Conservation (phyloP, 2,329 filamentous ascomycete genomes). For the Kalaharituber pfeilii region DNA sequence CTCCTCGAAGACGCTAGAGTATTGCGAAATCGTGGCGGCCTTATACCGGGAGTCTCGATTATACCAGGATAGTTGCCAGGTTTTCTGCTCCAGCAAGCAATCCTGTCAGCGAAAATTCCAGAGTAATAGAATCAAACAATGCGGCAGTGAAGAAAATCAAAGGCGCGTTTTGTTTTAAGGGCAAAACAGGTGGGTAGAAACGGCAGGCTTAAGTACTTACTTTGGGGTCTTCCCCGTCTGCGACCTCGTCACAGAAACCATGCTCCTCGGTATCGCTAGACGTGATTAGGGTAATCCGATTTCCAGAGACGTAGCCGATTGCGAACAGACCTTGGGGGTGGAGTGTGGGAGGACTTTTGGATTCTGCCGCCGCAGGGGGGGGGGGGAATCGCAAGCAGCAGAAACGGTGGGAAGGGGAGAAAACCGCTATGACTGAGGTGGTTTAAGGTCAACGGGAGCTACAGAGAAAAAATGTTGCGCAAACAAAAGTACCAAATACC, state of each 20-base stretch:
- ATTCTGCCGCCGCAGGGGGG: too few species aligned
- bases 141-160: too few species aligned
- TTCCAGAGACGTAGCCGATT: too few species aligned
- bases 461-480: too few species aligned
- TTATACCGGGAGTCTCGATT: slow-evolving; percentile 35
- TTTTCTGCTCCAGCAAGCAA: slow-evolving; percentile 30
- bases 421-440: too few species aligned
- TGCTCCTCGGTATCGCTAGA: not conserved
- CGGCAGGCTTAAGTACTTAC: slow-evolving; percentile 26
- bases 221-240: slow-evolving; percentile 36
- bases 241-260: slow-evolving; percentile 30
- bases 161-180: not conserved
- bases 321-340: not conserved
- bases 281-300: not conserved
- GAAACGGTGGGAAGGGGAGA: too few species aligned
- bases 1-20: slow-evolving; percentile 20
- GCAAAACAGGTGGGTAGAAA: not conserved
- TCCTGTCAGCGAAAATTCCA: slow-evolving; percentile 6
- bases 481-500: too few species aligned
- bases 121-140: not conserved
- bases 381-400: too few species aligned
- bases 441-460: too few species aligned
- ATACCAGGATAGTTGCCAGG: slow-evolving; percentile 33
- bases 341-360: too few species aligned
- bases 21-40: slow-evolving; percentile 30